A percentile compares a stretch with the other conserved stretches of the same genome.
Conservation (phyloP, 164 flowering plant genomes). For the Chloranthus sessilifolius region DNA sequence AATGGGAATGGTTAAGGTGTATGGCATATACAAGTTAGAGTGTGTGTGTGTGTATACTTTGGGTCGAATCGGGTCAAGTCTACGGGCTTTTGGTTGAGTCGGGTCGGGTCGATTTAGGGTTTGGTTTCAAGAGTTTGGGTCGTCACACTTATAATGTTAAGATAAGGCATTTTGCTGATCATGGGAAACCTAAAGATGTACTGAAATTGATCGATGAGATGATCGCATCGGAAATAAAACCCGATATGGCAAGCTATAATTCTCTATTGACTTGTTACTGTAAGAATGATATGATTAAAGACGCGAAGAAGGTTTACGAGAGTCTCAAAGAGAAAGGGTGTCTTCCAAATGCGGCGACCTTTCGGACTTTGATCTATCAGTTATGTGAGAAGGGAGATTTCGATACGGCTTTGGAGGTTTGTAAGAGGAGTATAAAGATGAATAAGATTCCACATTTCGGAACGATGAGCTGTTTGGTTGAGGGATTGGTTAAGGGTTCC, state of each 20-base stretch:
- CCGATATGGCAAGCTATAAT: constrained; percentile 58
- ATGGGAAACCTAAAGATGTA: constrained; percentile 39
- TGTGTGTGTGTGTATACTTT: too few species aligned
- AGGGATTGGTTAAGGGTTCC: constrained; percentile 51
- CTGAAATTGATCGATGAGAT: constrained; percentile 60
- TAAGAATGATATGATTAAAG: constrained; percentile 45
- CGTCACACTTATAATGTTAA: constrained; percentile 73
- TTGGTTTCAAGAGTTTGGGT: too few species aligned
- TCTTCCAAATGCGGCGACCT: constrained; percentile 64
- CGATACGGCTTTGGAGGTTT: constrained; percentile 44
- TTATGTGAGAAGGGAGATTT: constrained; percentile 40
- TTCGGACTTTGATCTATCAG: constrained; percentile 45
- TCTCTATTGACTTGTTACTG: constrained; percentile 55
- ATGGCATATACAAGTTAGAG: too few species aligned
- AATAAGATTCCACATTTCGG: constrained; percentile 59
- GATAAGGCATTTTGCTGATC: constrained; percentile 31
- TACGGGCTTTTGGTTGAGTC: too few species aligned
- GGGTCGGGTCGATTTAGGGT: too few species aligned
- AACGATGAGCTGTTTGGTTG: constrained; percentile 49
- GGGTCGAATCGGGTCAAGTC: too few species aligned
- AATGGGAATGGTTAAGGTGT: too few species aligned
- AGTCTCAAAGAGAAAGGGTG: constrained; percentile 40
- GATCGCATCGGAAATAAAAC: constrained; percentile 42
- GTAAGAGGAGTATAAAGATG: constrained; percentile 48
- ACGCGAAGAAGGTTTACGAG: constrained; percentile 60